Conservation (phyloP, 2,329 filamentous ascomycete genomes). For the Stachybotrys echinatus region DNA sequence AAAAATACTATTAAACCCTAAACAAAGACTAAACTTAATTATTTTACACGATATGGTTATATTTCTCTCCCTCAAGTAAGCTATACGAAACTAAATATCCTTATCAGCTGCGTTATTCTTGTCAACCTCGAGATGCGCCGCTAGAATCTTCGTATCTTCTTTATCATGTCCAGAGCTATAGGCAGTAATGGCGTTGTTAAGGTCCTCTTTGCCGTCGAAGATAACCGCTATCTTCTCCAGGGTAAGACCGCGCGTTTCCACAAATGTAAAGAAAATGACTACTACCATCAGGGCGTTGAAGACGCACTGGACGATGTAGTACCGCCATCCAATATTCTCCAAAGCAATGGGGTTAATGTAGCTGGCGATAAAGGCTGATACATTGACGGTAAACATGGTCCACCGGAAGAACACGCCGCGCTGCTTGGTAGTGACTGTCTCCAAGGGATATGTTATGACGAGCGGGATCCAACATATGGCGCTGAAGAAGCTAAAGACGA, state of each 20-base stretch:
- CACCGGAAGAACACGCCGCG: conserved; percentile 1
- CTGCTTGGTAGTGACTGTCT: conserved; percentile 5
- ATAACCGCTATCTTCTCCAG: conserved; percentile 3
- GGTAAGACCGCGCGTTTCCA: conserved; percentile 3
- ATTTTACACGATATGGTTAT: no score
- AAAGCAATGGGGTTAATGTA: conserved; percentile 34
- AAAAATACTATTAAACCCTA: no score
- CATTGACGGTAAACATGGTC: conserved; percentile 1
- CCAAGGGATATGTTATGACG: conserved; percentile 4
- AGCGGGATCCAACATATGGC: no score
- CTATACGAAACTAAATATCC: no score
- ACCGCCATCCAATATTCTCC: conserved; percentile 28
- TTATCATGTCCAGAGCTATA: neutral
- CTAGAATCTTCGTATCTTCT: no score
- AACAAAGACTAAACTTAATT: no score
- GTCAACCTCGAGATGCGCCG: no score
- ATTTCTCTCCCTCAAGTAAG: no score
- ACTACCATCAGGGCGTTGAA: conserved; percentile 1
- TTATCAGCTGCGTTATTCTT: no score
- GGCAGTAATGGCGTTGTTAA: neutral
- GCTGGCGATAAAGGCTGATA: conserved; percentile 1
- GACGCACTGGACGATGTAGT: conserved; percentile 19
- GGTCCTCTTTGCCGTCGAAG: conserved; percentile 3
- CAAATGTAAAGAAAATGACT: conserved; percentile 5
- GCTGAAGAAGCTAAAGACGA: no score